Conservation (phyloP, 2,329 filamentous ascomycete genomes). For the Colletotrichum shisoi region DNA sequence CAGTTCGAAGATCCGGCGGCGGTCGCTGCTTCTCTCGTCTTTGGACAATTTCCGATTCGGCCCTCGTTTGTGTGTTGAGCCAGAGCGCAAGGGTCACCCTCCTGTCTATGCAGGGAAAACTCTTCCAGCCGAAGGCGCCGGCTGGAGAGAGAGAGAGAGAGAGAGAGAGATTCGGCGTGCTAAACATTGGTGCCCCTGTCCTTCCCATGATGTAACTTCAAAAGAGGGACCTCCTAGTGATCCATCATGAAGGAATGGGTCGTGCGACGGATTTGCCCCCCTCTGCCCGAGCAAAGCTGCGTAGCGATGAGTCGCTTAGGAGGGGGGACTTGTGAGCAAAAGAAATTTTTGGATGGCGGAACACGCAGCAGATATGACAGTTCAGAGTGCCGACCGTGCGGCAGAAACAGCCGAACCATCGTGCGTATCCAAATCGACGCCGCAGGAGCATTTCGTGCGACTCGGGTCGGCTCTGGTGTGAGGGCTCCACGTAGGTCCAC, state of each 20-base stretch:
- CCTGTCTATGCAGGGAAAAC: constrained; percentile 11
- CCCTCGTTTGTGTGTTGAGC: constrained; percentile 22
- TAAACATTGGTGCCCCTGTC: constrained; percentile 15
- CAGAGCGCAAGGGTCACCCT: constrained; percentile 22
- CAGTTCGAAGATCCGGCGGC: constrained; percentile 19
- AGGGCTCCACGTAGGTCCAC: constrained; percentile 14
- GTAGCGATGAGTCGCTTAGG: background rate
- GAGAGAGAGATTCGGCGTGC: constrained; percentile 1
- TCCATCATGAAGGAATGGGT: constrained; percentile 5
- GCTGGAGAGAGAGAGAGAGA: constrained; percentile 5
- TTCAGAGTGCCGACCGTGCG: background rate
- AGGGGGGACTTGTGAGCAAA: background rate
- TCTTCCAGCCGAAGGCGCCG: constrained; percentile 10
- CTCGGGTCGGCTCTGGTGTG: constrained; percentile 12
- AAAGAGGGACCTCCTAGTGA: constrained; percentile 18
- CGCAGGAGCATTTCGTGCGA: constrained; percentile 13
- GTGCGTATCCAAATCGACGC: constrained; percentile 6
- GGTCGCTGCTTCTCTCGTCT: constrained; percentile 13
- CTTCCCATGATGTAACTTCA: constrained; percentile 19
- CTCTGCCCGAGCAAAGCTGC: background rate
- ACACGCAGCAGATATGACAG: background rate
- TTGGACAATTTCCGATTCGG: constrained; percentile 31
- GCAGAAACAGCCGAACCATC: background rate
- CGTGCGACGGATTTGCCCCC: constrained; percentile 10
- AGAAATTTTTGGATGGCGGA: background rate